Conservation (phyloP, 257 asterid genomes). For the Solanum corneliomulleri region DNA sequence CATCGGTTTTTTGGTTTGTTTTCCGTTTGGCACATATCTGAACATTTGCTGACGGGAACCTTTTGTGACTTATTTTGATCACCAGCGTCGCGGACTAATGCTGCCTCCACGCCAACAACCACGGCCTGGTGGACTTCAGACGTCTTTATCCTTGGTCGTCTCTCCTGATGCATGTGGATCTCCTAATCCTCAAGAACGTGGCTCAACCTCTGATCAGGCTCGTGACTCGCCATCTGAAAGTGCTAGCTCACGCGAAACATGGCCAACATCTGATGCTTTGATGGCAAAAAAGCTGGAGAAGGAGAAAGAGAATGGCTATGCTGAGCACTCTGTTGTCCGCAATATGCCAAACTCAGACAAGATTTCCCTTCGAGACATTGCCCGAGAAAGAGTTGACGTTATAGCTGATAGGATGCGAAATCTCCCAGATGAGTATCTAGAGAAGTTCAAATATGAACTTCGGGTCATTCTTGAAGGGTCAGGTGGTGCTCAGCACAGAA, state of each 20-base stretch:
- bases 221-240: conserved; percentile 90
- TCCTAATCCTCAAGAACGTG: conserved; percentile 70
- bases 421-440: conserved; percentile 74
- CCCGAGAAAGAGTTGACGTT: conserved; percentile 63
- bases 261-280: conserved; percentile 81
- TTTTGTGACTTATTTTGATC: conserved; percentile 71
- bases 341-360: conserved; percentile 57
- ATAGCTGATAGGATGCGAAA: conserved; percentile 78
- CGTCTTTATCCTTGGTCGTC: conserved; percentile 68
- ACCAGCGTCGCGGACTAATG: conserved; percentile 51
- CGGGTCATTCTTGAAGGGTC: conserved; percentile 80
- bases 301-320: conserved; percentile 62
- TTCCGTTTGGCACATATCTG: not conserved
- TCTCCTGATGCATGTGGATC: conserved; percentile 74
- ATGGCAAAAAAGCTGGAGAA: conserved; percentile 42
- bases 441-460: conserved; percentile 72
- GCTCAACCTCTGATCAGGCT: conserved; percentile 67
- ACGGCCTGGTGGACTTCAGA: conserved; percentile 67
- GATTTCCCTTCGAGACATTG: conserved; percentile 66
- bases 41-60: conserved; percentile 37
- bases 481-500: conserved; percentile 81
- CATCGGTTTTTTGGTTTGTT: not conserved
- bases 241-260: conserved; percentile 91
- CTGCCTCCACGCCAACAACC: conserved; percentile 95
- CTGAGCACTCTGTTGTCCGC: conserved; percentile 70